Percentiles rank a stretch among this genome's conserved stretches.
Conservation (phyloP, 2,329 filamentous ascomycete species). For the Rugonectria rugulosa region DNA sequence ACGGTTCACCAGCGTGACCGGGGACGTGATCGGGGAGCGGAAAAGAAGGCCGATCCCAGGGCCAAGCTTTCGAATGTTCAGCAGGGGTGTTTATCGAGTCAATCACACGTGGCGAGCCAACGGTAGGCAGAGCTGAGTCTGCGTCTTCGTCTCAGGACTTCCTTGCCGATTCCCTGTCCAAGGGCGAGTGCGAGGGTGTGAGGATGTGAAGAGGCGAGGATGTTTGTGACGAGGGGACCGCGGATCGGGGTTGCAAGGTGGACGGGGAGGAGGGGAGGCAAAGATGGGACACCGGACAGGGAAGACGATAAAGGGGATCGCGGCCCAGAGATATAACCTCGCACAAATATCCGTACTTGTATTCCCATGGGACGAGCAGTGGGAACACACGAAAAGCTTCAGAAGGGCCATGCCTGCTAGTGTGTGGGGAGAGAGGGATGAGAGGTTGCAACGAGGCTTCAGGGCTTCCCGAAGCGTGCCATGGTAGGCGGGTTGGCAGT, state of each 20-base stretch:
- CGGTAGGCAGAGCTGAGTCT: constrained; percentile 4
- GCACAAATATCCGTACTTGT: no score
- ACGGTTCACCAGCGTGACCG: constrained; percentile 17
- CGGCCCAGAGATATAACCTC: neutral
- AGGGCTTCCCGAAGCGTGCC: constrained; percentile 17
- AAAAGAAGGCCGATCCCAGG: constrained; percentile 18
- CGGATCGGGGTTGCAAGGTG: no score
- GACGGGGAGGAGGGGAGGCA: neutral
- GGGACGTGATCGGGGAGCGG: constrained; percentile 10
- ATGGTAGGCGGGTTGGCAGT: no score
- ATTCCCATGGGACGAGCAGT: constrained; percentile 6
- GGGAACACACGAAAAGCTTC: constrained; percentile 20
- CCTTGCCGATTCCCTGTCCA: neutral
- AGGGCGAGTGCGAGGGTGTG: neutral
- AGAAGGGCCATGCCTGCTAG: constrained; percentile 18
- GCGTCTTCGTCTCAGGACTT: constrained; percentile 7
- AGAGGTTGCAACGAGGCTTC: constrained; percentile 17
- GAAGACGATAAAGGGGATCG: neutral
- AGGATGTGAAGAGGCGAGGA: neutral
- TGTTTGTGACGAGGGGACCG: no score
- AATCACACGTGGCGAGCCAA: constrained; percentile 19
- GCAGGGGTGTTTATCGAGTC: constrained; percentile 1
- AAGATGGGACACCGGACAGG: neutral
- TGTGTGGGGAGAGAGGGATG: constrained; percentile 12
- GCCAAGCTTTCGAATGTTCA: constrained; percentile 1